Evolutionary conservation across 257 asterid species (phyloP).

Genomic region (Nicotiana paniculata): DNA sequence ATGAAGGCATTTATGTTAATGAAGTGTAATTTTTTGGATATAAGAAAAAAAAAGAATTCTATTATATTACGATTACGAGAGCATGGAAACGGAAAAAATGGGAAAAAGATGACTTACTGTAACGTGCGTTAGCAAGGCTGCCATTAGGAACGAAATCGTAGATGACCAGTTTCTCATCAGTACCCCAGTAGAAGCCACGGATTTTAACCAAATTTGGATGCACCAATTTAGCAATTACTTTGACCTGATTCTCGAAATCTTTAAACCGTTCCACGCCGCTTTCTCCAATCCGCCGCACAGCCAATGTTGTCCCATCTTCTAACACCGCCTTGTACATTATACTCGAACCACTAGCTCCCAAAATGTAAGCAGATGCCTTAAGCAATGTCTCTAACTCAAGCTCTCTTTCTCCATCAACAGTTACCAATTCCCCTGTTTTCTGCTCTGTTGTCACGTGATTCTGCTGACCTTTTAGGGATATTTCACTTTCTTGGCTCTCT

Average conservation of each 20-base stretch:
- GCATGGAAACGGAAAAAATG: neutral
- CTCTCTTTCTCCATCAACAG: conserved; percentile 76
- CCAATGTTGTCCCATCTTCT: conserved; percentile 71
- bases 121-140: conserved; percentile 85
- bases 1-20: no score
- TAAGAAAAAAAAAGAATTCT: no score
- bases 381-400: conserved; percentile 79
- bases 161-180: conserved; percentile 84
- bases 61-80: neutral
- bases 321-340: conserved; percentile 95
- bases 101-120: conserved; percentile 51
- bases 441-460: conserved; percentile 22
- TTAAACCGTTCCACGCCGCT: conserved; percentile 74
- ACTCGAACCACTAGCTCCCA: conserved; percentile 90
- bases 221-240: conserved; percentile 59
- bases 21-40: no score
- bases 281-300: conserved; percentile 88
- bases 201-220: conserved; percentile 82
- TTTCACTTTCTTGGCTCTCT: conserved; percentile 22
- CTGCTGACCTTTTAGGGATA: conserved; percentile 6
- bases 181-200: conserved; percentile 93
- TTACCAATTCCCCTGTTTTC: conserved; percentile 70
- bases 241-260: conserved; percentile 84
- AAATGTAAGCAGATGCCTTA: conserved; percentile 82
- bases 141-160: conserved; percentile 92